Percentiles rank a stretch among this genome's conserved stretches.
Conservation (phyloP, 192 early-diverging fungal species). For the Coemansia erecta region DNA sequence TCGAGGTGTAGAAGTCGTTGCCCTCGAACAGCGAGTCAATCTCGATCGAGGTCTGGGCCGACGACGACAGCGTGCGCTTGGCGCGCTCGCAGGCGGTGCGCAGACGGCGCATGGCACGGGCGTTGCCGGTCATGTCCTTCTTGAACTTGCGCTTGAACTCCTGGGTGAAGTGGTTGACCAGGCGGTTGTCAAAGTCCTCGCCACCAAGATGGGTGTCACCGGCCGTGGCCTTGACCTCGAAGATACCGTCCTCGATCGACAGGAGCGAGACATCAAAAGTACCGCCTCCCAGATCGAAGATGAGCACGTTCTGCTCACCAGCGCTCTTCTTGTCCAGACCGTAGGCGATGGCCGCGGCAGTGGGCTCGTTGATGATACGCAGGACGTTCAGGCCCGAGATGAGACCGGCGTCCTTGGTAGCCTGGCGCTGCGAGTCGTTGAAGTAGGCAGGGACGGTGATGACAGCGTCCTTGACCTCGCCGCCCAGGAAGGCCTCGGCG, state of each 20-base stretch:
- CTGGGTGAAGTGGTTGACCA: slow-evolving; percentile 91
- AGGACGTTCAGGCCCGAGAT: slow-evolving; percentile 96
- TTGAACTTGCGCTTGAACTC: slow-evolving; percentile 99
- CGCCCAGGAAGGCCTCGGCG: slow-evolving; percentile 88
- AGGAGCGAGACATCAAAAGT: slow-evolving; percentile 98
- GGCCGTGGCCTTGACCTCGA: slow-evolving; percentile 98
- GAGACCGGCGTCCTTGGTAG: slow-evolving; percentile 98
- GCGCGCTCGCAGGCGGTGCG: slow-evolving; percentile 96
- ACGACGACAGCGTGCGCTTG: slow-evolving; percentile 93
- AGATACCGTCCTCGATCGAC: slow-evolving; percentile 96
- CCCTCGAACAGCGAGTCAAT: slow-evolving; percentile 97
- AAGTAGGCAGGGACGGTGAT: slow-evolving; percentile 98
- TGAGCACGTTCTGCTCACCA: slow-evolving; percentile 90
- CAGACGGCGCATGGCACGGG: slow-evolving; percentile 94
- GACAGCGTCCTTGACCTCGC: slow-evolving; percentile 82
- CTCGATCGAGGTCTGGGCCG: slow-evolving; percentile 92
- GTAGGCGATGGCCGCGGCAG: slow-evolving; percentile 98
- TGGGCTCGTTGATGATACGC: slow-evolving; percentile 99
- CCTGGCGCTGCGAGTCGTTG: slow-evolving; percentile 99
- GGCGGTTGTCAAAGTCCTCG: slow-evolving; percentile 99
- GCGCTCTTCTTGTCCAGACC: slow-evolving; percentile 94
- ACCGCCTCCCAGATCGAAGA: slow-evolving; percentile 98
- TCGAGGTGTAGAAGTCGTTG: slow-evolving; percentile 96
- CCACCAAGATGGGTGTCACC: slow-evolving; percentile 99
- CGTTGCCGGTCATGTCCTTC: slow-evolving; percentile 81